A percentile compares a stretch with the other conserved stretches of the same genome.
These are phyloP conservation scores for Corinectria fuckeliana DNA, from an alignment of 2,329 filamentous ascomycete genomes.

Conservation along the genomic window DNA sequence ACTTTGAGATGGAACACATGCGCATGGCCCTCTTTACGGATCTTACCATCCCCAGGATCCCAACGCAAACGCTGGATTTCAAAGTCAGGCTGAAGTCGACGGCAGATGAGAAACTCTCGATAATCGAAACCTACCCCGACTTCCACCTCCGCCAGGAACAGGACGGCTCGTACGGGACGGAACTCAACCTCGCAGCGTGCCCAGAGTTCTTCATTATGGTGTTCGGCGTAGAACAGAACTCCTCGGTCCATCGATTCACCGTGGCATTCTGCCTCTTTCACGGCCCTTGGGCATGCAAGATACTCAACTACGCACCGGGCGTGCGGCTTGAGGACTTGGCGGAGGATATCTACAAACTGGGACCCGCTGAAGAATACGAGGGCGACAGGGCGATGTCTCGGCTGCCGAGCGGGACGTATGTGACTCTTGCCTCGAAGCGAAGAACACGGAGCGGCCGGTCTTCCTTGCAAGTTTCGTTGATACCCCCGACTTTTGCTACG, in stretches of 20 bases:
- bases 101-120: slow-evolving; percentile 4
- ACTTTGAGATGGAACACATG: slow-evolving; percentile 2
- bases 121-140: slow-evolving; percentile 4
- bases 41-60: slow-evolving; percentile 5
- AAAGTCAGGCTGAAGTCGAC: slow-evolving; percentile 6
- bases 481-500: not conserved
- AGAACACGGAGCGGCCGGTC: slow-evolving; percentile 6
- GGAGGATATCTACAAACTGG: not conserved
- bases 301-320: slow-evolving; percentile 1
- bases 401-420: slow-evolving; percentile 8
- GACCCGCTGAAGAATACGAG: not conserved
- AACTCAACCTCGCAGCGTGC: not conserved
- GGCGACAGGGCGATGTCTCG: slow-evolving; percentile 4
- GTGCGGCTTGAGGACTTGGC: not conserved
- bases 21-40: slow-evolving; percentile 10
- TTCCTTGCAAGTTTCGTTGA: slow-evolving; percentile 3
- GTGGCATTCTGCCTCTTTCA: slow-evolving; percentile 10
- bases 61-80: not conserved
- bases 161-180: slow-evolving; percentile 1
- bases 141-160: not conserved
- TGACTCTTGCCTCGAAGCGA: slow-evolving; percentile 8
- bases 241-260: not conserved
- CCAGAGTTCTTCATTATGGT: slow-evolving; percentile 12
- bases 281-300: slow-evolving; percentile 9
- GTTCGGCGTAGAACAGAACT: slow-evolving; percentile 3